Percentiles rank a stretch among this genome's conserved stretches.
phyloP scores from a whole-genome alignment of 805 yeast genomes.

The Starmerella bombi region DNA sequence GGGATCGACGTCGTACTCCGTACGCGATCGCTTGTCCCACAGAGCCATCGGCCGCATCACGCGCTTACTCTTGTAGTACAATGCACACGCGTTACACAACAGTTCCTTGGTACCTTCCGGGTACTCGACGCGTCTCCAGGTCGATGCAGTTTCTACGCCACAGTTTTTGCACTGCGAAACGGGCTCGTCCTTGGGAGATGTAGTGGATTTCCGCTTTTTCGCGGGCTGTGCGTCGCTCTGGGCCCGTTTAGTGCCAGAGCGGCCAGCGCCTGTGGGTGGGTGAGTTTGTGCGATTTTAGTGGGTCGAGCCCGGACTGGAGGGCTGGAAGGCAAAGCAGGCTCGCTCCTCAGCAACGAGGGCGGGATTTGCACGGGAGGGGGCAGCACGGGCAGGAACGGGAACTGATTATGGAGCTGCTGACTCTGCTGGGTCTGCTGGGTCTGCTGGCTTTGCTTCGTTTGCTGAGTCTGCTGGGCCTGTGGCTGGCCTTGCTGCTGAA shows the following conservation, averaged over 20 bases:
- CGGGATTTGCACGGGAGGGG: constrained; percentile 7
- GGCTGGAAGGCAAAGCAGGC: constrained; percentile 12
- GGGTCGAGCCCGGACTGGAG: constrained; percentile 15
- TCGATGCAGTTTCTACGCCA: constrained; percentile 17
- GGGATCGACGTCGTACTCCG: no score
- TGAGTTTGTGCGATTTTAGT: not conserved
- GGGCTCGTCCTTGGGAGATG: constrained; percentile 3
- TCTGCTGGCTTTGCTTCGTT: not conserved
- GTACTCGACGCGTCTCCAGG: constrained; percentile 18
- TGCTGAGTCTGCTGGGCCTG: not conserved
- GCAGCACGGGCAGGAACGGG: constrained; percentile 5
- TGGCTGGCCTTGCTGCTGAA: not conserved
- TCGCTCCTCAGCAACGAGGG: constrained; percentile 4
- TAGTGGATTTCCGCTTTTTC: not conserved
- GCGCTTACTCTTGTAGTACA: constrained; percentile 23
- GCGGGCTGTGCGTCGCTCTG: not conserved
- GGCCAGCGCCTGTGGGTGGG: not conserved
- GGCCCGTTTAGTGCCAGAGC: not conserved
- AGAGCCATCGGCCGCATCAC: constrained; percentile 25
- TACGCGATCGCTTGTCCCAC: constrained; percentile 21
- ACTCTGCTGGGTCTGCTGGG: not conserved
- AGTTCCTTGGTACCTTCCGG: constrained; percentile 11
- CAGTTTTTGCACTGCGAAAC: constrained; percentile 19
- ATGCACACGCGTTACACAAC: constrained; percentile 27
- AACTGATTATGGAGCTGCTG: not conserved